Base-by-base conservation (phyloP, 2,329 filamentous ascomycete genomes). In the Drechslerella stenobrocha region DNA sequence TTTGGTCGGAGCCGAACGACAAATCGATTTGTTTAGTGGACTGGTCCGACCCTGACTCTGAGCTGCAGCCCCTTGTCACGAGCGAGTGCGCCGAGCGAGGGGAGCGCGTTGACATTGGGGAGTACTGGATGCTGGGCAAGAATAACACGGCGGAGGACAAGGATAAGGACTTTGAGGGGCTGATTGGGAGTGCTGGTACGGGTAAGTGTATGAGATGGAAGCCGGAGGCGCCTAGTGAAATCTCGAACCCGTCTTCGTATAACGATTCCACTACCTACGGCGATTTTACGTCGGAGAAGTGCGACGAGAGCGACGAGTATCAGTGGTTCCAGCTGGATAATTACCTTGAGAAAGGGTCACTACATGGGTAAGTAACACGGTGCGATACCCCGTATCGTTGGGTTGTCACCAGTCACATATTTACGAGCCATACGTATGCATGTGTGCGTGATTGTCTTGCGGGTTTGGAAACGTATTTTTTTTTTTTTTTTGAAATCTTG, bases 201-300 rank as follows among this genome's bases (percentile, higher is more conserved):
- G 61, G 61, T 4, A 30, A 48, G 28, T 66, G 61, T 44, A 59
- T 66, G 48, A 15, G 59, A 28, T 66, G 44, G 32, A 28, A 23
- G 20, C 32, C 32, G 2, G 15, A 20, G 11, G 32, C 24, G 2
- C 48, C 32, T 11, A 59, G 59, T 7, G 11, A 50, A n/a, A 20
- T 23, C 3, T 3, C 23, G 9, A 34, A 50, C n/a, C 7, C 24
- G 8, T 53, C 48, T 8, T 9, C 13, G 3, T 28, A 35, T 5
- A 13, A 44, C 5, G n/a, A n/a, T n/a, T 40, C 48, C 22, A 50
- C 44, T 8, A 66, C 61, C 1, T 66, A 52, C 20, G 61, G 61
- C 2, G 59, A 34, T 30, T 23, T 66, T 9, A 66, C 61, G 7
- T 66, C 61, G 7, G 61, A 66, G 20, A 22, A 32, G 9, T 59